Conservation (phyloP, 2,329 filamentous ascomycete species). For the Tympanopsis confertula region DNA sequence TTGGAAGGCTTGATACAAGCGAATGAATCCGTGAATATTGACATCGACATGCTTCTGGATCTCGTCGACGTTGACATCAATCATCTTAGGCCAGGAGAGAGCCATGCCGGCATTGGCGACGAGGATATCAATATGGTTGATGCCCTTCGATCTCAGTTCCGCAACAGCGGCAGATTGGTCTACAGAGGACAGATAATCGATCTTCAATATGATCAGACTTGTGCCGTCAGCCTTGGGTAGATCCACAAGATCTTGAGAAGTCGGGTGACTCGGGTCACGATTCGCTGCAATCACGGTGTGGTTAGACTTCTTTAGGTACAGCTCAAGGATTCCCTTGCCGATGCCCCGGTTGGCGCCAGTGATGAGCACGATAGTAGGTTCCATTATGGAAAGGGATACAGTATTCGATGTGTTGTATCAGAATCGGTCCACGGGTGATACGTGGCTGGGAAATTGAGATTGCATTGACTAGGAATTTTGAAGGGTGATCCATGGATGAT, state of each 20-base stretch:
- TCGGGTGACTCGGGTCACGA: constrained; percentile 16
- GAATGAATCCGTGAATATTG: constrained; percentile 28
- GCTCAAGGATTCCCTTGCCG: constrained; percentile 18
- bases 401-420: no score
- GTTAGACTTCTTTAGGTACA: constrained; percentile 37
- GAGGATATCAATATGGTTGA: constrained; percentile 33
- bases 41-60: constrained; percentile 23
- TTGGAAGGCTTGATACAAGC: constrained; percentile 30
- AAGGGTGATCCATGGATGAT: no score
- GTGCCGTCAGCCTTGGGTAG: constrained; percentile 22
- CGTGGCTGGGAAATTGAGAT: no score
- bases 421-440: no score
- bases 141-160: constrained; percentile 16
- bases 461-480: no score
- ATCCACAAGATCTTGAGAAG: constrained; percentile 14
- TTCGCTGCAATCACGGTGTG: constrained; percentile 33
- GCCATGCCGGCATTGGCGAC: constrained; percentile 38
- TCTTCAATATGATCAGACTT: constrained; percentile 25
- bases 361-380: constrained; percentile 19
- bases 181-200: constrained; percentile 22
- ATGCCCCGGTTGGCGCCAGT: constrained; percentile 26
- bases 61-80: constrained; percentile 19
- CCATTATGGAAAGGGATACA: constrained; percentile 20
- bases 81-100: constrained; percentile 15
- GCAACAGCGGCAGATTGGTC: constrained; percentile 20